Evolutionary conservation across 2,329 filamentous ascomycete species (phyloP).

Genomic region (Neofusicoccum cordaticola): DNA sequence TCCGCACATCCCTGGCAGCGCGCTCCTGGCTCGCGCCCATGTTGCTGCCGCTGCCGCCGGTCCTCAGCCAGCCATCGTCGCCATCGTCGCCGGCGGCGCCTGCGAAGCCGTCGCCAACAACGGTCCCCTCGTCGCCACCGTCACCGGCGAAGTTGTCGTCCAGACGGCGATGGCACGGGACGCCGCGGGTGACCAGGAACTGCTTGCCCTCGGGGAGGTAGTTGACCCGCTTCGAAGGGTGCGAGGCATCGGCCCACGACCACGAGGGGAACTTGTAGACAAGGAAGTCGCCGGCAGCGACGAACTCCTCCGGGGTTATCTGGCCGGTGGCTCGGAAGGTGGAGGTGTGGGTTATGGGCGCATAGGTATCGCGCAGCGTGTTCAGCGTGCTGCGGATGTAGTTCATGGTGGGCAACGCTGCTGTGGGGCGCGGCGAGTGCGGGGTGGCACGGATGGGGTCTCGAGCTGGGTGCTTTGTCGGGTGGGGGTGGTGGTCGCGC

Average conservation of each 20-base stretch:
- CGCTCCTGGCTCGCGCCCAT: slow-evolving; percentile 72
- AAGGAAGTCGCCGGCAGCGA: slow-evolving; percentile 92
- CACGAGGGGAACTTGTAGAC: slow-evolving; percentile 99
- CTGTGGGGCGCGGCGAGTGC: slow-evolving; percentile 11
- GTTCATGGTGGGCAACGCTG: slow-evolving; percentile 60
- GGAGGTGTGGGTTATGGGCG: slow-evolving; percentile 83
- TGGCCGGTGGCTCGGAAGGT: slow-evolving; percentile 92
- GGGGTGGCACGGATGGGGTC: not conserved
- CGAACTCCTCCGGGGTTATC: slow-evolving; percentile 96
- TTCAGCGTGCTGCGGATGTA: slow-evolving; percentile 86
- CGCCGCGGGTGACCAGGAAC: slow-evolving; percentile 89
- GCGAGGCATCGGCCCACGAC: slow-evolving; percentile 90
- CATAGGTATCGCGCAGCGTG: slow-evolving; percentile 85
- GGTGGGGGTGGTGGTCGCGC: not conserved
- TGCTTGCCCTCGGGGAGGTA: slow-evolving; percentile 89
- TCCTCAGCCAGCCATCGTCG: slow-evolving; percentile 89
- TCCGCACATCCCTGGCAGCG: slow-evolving; percentile 76
- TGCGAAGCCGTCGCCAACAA: slow-evolving; percentile 74
- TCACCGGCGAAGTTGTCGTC: slow-evolving; percentile 92
- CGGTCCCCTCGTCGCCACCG: slow-evolving; percentile 78
- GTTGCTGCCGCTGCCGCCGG: slow-evolving; percentile 57
- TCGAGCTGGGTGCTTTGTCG: slow-evolving; percentile 3
- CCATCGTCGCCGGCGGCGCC: slow-evolving; percentile 54
- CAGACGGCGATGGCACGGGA: slow-evolving; percentile 87
- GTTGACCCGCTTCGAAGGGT: slow-evolving; percentile 70